phyloP scores from a whole-genome alignment of 2,329 filamentous ascomycete genomes.

The Aspergillus novoparasiticus region DNA sequence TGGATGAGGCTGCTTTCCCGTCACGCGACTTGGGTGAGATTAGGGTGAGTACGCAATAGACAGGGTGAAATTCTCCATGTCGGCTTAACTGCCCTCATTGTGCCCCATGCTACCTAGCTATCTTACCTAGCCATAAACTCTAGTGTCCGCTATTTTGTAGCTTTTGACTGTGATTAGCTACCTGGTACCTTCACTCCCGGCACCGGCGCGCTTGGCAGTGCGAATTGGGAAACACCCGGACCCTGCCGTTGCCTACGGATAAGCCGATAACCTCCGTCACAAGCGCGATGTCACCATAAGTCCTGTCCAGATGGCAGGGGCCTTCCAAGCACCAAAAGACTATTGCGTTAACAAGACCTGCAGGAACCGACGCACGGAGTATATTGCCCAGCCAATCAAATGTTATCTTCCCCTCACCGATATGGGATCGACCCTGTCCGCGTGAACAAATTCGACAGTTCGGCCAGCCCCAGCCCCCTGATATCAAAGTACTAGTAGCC shows the following conservation, averaged over 20 bases:
- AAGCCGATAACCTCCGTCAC: too few species aligned
- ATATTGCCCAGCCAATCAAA: not conserved
- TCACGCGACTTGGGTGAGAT: too few species aligned
- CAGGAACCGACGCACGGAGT: not conserved
- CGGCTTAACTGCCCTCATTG: too few species aligned
- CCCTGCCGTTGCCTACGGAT: too few species aligned
- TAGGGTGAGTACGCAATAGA: too few species aligned
- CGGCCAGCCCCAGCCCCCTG: not conserved
- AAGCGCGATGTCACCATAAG: too few species aligned
- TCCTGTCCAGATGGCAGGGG: too few species aligned
- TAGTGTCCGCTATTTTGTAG: not conserved
- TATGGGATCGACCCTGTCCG: not conserved
- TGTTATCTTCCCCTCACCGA: not conserved
- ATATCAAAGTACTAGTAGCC: not conserved
- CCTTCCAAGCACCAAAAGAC: not conserved
- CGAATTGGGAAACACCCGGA: not conserved
- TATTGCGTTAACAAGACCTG: not conserved
- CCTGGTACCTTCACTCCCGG: not conserved
- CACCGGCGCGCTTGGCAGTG: not conserved
- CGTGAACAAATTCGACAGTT: not conserved
- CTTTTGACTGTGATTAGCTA: not conserved
- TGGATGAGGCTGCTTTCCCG: too few species aligned
- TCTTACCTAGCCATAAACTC: not conserved
- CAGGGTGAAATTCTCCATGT: too few species aligned
- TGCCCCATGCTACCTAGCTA: not conserved